Base-by-base conservation (phyloP, 2,329 filamentous ascomycete genomes). In the Elsinoe perseae region DNA sequence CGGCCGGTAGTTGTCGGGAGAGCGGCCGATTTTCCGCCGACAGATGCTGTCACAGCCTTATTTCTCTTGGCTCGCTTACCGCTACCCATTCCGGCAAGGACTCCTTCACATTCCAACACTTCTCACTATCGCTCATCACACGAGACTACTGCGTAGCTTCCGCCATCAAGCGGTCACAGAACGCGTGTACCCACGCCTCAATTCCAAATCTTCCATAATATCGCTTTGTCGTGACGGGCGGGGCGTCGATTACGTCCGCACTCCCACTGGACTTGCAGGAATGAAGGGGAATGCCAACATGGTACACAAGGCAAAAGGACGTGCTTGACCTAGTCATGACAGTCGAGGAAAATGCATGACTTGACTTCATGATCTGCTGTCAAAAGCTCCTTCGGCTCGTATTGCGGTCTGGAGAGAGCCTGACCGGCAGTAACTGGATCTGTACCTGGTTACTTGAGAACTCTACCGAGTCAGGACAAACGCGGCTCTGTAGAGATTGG, bases 51-150 rank as follows among this genome's bases (percentile, higher is more conserved):
- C 21, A 10, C 8, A 52, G 30, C 8, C 7, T 36, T 52, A 28
- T 30, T 38, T 25, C n/a, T 32, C 28, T 34, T 52, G 30, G 28
- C 30, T 52, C 48, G 48, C 48, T 38, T 52, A 52, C 4, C 16
- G n/a, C 16, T 52, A 12, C 48, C 48, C 14, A 16, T 21, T 36
- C 10, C 28, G 48, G 48, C 20, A 52, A 50, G 23, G 16, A 18
- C 16, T 25, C 16, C 30, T 38, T 52, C 48, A 38, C 48, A 52
- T 52, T 30, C 48, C 48, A 52, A 52, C 48, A 52, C 16, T 9
- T n/a, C 16, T 27, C 14, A 32, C 2, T 38, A 23, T 36, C 25
- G 14, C 32, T 32, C 48, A 34, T 36, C 28, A 44, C 40, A 44
- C 25, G 40, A 9, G 20, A 25, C 25, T 44, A 2, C 25, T 44